A percentile compares a stretch with the other conserved stretches of the same genome.
These are phyloP conservation scores for Apiospora kogelbergensis DNA, from an alignment of 2,329 filamentous ascomycete genomes.

Conservation along the genomic window DNA sequence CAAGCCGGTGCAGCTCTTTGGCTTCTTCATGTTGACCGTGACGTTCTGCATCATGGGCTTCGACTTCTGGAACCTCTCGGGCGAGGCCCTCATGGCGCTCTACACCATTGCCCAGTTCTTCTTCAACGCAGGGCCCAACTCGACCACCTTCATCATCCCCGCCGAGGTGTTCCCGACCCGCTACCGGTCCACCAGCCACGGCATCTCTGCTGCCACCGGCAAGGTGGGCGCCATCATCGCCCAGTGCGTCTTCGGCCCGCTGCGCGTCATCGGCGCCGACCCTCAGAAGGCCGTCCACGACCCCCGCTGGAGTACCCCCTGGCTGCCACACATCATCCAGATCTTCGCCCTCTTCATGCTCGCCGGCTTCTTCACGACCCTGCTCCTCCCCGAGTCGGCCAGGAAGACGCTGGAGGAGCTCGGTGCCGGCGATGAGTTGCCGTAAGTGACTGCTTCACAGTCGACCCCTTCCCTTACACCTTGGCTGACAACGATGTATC, in stretches of 20 bases:
- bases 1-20: constrained; percentile 69
- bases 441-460: background rate
- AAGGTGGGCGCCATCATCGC: constrained; percentile 53
- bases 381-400: constrained; percentile 71
- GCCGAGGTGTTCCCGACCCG: constrained; percentile 53
- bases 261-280: constrained; percentile 45
- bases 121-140: constrained; percentile 56
- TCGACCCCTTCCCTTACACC: background rate
- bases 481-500: background rate
- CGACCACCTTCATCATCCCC: constrained; percentile 52
- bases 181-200: constrained; percentile 52
- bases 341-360: constrained; percentile 74
- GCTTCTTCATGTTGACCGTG: constrained; percentile 56
- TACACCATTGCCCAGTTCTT: constrained; percentile 54
- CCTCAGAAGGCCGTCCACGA: constrained; percentile 26
- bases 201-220: constrained; percentile 49
- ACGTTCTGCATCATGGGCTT: constrained; percentile 57
- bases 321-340: constrained; percentile 73
- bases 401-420: constrained; percentile 67
- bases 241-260: constrained; percentile 52
- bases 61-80: constrained; percentile 42
- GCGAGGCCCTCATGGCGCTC: constrained; percentile 50
- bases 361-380: constrained; percentile 62
- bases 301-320: constrained; percentile 41
- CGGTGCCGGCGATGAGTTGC: constrained; percentile 22